Base-by-base conservation (phyloP, 208 protist genomes). In the Crithidia sp. region DNA sequence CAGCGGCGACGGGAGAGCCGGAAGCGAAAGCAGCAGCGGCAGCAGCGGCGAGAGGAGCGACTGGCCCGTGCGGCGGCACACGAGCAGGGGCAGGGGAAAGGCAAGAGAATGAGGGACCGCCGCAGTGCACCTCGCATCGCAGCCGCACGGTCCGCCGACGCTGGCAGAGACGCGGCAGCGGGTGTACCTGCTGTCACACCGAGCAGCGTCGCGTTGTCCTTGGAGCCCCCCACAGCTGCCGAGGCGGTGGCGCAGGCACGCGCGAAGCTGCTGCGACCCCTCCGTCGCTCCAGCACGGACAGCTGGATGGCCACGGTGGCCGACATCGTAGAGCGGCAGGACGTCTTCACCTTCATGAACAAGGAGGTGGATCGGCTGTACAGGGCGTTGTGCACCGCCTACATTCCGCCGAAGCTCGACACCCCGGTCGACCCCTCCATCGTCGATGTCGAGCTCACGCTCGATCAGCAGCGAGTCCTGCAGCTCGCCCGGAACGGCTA, bases 391-490 rank as follows among this genome's bases (percentile, higher is more conserved):
- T 70, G 72, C 17, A 74, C 45, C 10, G 84, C 89, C 13, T 94
- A 91, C 69, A 77, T 95, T 56, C 90, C 93, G 10, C 83, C 90
- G 3, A 92, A 92, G 68, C 85, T 97, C 4, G 89, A 94, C 76
- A 71, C 89, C 43, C 79, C 82, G 52, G 67, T 81, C 5, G 88
- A 95, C 71, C 82, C 83, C 13, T 37, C 77, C 62, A 50, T 87
- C 10, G 36, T 43, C 0, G 59, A 62, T 13, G 49, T 86, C 4
- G 47, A 60, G 5, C 75, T 97, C 53, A 97, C 93, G 17, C 76
- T 55, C 0, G 93, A 97, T 59, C 93, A 97, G 76, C 67, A 76
- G 49, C 82, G 94, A 44, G 86, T 83, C 17, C 64, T 93, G 17
- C 60, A 81, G 7, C 83, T 94, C 12, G 93, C 88, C 0, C 19